A percentile compares a stretch with the other conserved stretches of the same genome.
phyloP scores from a whole-genome alignment of 1,139 yeast species.

The Ogataea hybrid region DNA sequence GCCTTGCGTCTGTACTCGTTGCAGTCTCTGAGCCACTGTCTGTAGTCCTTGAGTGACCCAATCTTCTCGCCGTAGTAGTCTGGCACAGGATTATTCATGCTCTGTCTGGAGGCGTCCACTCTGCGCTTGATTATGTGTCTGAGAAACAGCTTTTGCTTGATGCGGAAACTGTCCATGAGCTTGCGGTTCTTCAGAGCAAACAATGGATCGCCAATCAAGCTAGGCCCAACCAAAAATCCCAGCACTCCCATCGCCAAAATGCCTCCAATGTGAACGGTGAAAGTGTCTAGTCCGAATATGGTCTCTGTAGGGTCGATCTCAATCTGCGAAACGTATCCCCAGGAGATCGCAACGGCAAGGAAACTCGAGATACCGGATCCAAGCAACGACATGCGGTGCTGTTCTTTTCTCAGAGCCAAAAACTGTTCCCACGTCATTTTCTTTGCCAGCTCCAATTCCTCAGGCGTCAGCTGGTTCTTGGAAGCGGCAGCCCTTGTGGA shows the following conservation, averaged over 20 bases:
- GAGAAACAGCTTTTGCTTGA: conserved; percentile 72
- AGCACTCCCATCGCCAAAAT: conserved; percentile 67
- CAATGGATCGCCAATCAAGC: conserved; percentile 62
- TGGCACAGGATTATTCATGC: conserved; percentile 92
- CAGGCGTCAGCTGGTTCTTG: conserved; percentile 12
- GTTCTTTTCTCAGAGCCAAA: conserved; percentile 69
- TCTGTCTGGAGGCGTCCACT: conserved; percentile 92
- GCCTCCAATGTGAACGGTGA: conserved; percentile 69
- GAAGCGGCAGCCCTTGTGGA: conserved; percentile 6
- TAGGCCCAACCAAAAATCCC: conserved; percentile 84
- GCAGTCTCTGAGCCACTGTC: conserved; percentile 95
- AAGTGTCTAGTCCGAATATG: conserved; percentile 83
- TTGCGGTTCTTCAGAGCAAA: conserved; percentile 58
- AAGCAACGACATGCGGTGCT: conserved; percentile 64
- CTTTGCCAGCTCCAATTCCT: conserved; percentile 24
- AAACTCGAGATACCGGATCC: conserved; percentile 67
- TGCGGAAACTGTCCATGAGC: conserved; percentile 44
- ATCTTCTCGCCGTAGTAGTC: conserved; percentile 97
- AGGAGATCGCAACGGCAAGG: conserved; percentile 66
- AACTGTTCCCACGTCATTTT: conserved; percentile 73
- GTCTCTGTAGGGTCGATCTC: conserved; percentile 79
- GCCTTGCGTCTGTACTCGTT: conserved; percentile 86
- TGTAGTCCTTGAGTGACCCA: conserved; percentile 79
- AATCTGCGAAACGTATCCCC: conserved; percentile 73
- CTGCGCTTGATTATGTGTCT: conserved; percentile 72